phyloP scores from a whole-genome alignment of 108 stramenopile species.

The Chaetoceros muelleri region DNA sequence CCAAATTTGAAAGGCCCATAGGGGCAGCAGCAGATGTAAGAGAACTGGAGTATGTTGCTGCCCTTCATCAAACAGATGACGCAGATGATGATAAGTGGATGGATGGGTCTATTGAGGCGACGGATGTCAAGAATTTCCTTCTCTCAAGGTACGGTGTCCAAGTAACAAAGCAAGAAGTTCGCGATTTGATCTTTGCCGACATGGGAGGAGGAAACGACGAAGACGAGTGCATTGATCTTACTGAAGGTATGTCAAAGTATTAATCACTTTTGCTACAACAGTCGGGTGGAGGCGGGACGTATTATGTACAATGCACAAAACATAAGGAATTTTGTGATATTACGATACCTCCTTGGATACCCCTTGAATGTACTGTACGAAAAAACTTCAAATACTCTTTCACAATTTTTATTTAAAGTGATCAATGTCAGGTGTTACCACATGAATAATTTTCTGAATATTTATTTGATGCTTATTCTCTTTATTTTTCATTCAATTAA shows the following conservation, averaged over 20 bases:
- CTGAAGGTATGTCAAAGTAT: slow-evolving; percentile 36
- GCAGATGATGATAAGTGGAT: neutral
- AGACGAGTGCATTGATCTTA: slow-evolving; percentile 29
- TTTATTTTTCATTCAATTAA: no score
- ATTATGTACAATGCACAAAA: no score
- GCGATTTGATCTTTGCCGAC: slow-evolving; percentile 21
- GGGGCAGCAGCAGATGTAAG: neutral
- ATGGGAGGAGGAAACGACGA: slow-evolving; percentile 26
- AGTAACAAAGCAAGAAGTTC: slow-evolving; percentile 31
- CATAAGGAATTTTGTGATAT: no score
- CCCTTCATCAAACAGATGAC: neutral
- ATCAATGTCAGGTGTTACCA: no score
- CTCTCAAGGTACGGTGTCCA: slow-evolving; percentile 42
- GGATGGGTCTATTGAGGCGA: neutral
- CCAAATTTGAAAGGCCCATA: neutral
- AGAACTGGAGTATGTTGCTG: neutral
- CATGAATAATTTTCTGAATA: no score
- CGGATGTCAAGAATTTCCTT: slow-evolving; percentile 35
- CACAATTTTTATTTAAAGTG: no score
- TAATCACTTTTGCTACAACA: no score
- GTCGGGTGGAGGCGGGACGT: no score
- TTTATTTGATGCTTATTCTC: no score
- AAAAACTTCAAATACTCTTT: no score
- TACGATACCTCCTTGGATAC: no score
- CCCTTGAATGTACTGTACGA: no score